Base-by-base conservation (phyloP, 306 rosid species). In the Bauhinia variegata region DNA sequence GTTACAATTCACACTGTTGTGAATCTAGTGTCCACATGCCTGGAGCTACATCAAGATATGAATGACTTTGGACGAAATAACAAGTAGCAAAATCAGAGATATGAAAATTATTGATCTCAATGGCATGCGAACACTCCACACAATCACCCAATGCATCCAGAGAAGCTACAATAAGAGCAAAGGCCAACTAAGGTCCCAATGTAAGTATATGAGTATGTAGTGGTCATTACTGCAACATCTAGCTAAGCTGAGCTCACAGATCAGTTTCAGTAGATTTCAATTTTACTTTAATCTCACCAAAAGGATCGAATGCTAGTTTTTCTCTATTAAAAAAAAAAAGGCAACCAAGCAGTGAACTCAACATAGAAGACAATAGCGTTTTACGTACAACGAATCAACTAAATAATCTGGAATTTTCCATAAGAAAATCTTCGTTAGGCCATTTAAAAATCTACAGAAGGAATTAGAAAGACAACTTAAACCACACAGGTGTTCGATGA, bases 151-250 rank as follows among this genome's bases (percentile, higher is more conserved):
- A 49, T 60, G 17, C 71, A 72, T 30, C 3, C 19, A 50, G 1
- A 33, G 41, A 44, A 42, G 28, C 54, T 1, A 28, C 18, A 28
- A 17, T 11, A 2, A 30, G 47, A 54, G 61, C 9, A 18, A 10
- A 56, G 23, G 8, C 10, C 54, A 7, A 43, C 2, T 1, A 23
- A 23, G 54, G 28, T 23, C 58, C 37, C 5, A 49, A 47, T 72
- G 50, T 5, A 16, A 31, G 38, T 12, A 57, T 56, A 16, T 30
- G 33, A 70, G 67, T 8, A 63, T 38, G 31, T 67, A 65, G 0
- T 67, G 59, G 0, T 16, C 63, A 51, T 36, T 36, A 8, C 8
- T 8, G 11, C 59, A 48, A 31, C 65, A 63, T 17, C 39, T 19
- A 38, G n/a, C 28, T 23, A 23, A 38, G 4, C 30, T 8, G 19